These are phyloP conservation scores for Strombidium stylifer DNA, from an alignment of 73 alveolate genomes.

Conservation along the genomic window DNA sequence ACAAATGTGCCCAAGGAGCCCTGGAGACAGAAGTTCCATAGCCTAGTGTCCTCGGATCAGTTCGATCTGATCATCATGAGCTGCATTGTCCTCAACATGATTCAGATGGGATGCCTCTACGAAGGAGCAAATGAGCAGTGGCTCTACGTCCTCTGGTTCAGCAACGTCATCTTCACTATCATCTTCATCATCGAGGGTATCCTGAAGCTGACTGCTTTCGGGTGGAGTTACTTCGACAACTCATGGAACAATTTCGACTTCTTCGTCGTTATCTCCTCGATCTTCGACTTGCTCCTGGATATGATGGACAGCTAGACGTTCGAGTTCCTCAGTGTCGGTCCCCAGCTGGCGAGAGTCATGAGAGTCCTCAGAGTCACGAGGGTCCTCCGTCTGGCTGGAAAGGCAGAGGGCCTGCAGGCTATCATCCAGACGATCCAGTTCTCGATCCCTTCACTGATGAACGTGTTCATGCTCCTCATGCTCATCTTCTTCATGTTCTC, in stretches of 20 bases:
- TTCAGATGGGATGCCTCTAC: conserved; percentile 84
- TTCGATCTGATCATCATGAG: conserved; percentile 88
- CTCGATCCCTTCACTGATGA: conserved; percentile 87
- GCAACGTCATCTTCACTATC: conserved; percentile 61
- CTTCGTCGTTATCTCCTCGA: conserved; percentile 86
- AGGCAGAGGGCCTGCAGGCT: conserved; percentile 78
- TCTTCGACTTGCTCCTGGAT: conserved; percentile 71
- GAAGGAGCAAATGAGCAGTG: conserved; percentile 65
- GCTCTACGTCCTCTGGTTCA: conserved; percentile 23
- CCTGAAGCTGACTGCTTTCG: conserved; percentile 75
- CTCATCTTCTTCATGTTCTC: conserved; percentile 88
- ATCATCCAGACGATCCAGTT: conserved; percentile 76
- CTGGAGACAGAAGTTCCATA: conserved; percentile 52
- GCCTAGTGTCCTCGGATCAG: conserved; percentile 34
- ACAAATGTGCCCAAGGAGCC: conserved; percentile 39
- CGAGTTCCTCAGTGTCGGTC: conserved; percentile 68
- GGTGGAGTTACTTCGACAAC: conserved; percentile 71
- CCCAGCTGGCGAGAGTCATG: conserved; percentile 83
- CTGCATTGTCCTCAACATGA: conserved; percentile 84
- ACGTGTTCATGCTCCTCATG: conserved; percentile 83
- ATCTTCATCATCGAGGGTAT: conserved; percentile 75
- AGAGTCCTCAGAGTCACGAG: conserved; percentile 92
- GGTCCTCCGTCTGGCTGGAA: conserved; percentile 78
- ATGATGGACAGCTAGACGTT: conserved; percentile 58
- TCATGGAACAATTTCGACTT: conserved; percentile 92